These are phyloP conservation scores for Lentinula raphanica DNA, from an alignment of 768 basidiomycete genomes.

Conservation along the genomic window DNA sequence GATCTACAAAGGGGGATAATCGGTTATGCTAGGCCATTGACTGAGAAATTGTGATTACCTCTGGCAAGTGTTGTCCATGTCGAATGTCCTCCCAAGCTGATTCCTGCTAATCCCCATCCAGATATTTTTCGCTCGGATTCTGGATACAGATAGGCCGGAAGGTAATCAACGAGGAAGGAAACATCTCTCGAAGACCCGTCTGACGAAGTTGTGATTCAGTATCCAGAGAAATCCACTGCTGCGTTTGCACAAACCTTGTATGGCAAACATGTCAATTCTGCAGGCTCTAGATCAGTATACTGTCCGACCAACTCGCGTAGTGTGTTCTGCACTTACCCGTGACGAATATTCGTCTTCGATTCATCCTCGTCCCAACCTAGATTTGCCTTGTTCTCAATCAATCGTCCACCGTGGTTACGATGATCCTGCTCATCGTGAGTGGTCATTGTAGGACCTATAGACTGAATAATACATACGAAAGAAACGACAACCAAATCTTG, in stretches of 20 bases:
- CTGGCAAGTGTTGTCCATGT: constrained; percentile 65
- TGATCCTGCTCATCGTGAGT: constrained; percentile 32
- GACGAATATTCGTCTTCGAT: constrained; percentile 27
- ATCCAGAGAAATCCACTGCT: not conserved
- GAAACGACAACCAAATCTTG: constrained; percentile 30
- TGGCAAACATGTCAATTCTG: constrained; percentile 45
- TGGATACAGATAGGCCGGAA: constrained; percentile 73
- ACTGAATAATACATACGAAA: constrained; percentile 36
- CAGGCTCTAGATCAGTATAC: not conserved
- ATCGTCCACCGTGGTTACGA: constrained; percentile 39
- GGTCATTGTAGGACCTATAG: not conserved
- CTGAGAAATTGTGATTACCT: no score
- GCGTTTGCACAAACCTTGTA: constrained; percentile 29
- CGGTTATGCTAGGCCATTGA: no score
- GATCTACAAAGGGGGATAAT: no score
- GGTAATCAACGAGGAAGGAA: constrained; percentile 75
- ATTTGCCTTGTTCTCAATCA: constrained; percentile 28
- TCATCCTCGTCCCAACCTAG: constrained; percentile 28
- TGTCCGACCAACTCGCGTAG: not conserved
- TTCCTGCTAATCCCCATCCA: constrained; percentile 69
- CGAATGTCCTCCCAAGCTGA: constrained; percentile 82
- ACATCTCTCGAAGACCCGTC: constrained; percentile 71
- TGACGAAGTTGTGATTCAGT: constrained; percentile 12
- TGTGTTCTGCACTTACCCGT: constrained; percentile 31
- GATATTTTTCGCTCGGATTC: constrained; percentile 51